Base-by-base conservation (phyloP, 192 early-diverging fungal genomes). In the Podila epigama region DNA sequence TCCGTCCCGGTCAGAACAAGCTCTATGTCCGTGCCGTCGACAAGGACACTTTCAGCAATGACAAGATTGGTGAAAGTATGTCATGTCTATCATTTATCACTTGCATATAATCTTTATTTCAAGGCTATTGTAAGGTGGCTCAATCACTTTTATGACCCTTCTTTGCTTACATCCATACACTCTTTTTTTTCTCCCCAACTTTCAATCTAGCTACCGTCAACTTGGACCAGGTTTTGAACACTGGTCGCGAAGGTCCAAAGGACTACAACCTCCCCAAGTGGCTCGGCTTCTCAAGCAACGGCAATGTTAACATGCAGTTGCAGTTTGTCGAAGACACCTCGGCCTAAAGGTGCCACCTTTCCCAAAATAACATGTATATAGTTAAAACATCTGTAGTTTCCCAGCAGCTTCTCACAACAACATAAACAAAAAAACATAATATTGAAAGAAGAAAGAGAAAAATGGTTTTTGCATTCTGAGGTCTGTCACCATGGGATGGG, bases 31-130 rank as follows among this genome's bases (percentile, higher is more conserved):
- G 69, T 41, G 72, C 66, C 9, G 39, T 66, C 11, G 80, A 81
- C 44, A 66, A 70, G 37, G 80, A 81, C 52, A 36, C 44, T 11
- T 56, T 81, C 22, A 54, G 67, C 6, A 57, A 59, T 58, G 80
- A 77, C 42, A 75, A 63, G 64, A 70, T 77, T 44, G 80, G 80
- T 42, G 70, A 81, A 3, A 40, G 44, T 48, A 48, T 22, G 44
- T 8, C 15, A 5, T 22, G 8, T 20, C 20, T 22, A 9, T 15
- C 11, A 8, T 22, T 16, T 6, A 48, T 22, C 20, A 8, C 25
- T 15, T 9, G 2, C 16, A 18, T 20, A 4, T n/a, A n/a, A n/a
- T n/a, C n/a, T n/a, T n/a, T n/a, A n/a, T n/a, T n/a, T n/a, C n/a
- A n/a, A n/a, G n/a, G n/a, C n/a, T n/a, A n/a, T n/a, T n/a, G n/a